Percentiles rank a stretch among this genome's conserved stretches.
These are phyloP conservation scores for Gypsophila paniculata DNA, from an alignment of 179 eudicot species.

Conservation along the genomic window DNA sequence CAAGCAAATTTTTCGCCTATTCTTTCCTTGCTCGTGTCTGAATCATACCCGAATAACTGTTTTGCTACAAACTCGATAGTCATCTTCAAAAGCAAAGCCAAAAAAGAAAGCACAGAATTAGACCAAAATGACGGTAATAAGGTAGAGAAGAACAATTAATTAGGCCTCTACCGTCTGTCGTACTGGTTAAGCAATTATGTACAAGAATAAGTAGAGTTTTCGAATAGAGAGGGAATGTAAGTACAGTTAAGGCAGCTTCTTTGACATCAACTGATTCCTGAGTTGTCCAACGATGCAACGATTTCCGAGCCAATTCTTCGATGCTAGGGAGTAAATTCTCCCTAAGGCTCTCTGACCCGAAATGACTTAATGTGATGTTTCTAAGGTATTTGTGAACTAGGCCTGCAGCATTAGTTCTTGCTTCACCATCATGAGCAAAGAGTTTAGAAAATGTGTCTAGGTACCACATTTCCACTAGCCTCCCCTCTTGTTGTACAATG, in stretches of 20 bases:
- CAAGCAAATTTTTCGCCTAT: slow-evolving; percentile 41
- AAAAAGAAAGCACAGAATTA: not conserved
- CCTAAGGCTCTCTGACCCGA: slow-evolving; percentile 47
- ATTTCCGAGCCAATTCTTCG: slow-evolving; percentile 28
- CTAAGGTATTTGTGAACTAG: slow-evolving; percentile 44
- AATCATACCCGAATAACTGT: slow-evolving; percentile 48
- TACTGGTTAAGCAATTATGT: too few relatives aligned
- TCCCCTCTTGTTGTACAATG: slow-evolving; percentile 56
- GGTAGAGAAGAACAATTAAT: not conserved
- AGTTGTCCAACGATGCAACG: slow-evolving; percentile 38
- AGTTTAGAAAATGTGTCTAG: slow-evolving; percentile 44
- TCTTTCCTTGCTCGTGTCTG: slow-evolving; percentile 34
- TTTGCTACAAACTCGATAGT: slow-evolving; percentile 43
- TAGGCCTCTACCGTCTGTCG: too few relatives aligned
- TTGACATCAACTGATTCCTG: slow-evolving; percentile 44
- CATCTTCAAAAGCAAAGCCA: slow-evolving; percentile 30
- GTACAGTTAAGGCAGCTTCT: slow-evolving; percentile 43
- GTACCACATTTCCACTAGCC: slow-evolving; percentile 52
- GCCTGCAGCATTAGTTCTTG: slow-evolving; percentile 43
- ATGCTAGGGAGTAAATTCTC: slow-evolving; percentile 38
- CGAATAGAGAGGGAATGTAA: not conserved
- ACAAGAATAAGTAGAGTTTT: not conserved
- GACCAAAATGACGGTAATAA: not conserved
- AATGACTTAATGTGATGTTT: slow-evolving; percentile 39
- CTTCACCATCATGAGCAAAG: slow-evolving; percentile 40